A percentile compares a stretch with the other conserved stretches of the same genome.
These are phyloP conservation scores for Picea abies DNA, from an alignment of 83 land plant genomes.

Conservation along the genomic window DNA sequence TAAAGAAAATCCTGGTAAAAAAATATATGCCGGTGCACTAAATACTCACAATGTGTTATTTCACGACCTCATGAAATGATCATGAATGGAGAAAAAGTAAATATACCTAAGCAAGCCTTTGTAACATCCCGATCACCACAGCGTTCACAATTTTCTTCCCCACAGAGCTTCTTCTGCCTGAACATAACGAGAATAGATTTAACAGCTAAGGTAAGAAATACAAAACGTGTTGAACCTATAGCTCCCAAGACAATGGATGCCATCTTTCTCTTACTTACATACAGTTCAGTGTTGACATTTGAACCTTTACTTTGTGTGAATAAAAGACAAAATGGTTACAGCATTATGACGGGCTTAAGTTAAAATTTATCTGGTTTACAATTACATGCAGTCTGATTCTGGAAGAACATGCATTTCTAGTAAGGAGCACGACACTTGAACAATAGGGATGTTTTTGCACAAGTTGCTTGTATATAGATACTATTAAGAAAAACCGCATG, in stretches of 20 bases:
- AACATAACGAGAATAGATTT: background rate
- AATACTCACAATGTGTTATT: background rate
- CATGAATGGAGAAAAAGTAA: background rate
- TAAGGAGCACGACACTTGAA: background rate
- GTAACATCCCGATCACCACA: slow-evolving; percentile 4
- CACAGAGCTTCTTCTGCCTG: slow-evolving; percentile 60
- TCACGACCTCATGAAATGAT: background rate
- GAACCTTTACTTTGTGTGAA: background rate
- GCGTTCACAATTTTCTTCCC: background rate
- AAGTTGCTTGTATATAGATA: background rate
- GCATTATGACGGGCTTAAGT: too few species aligned
- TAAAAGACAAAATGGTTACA: background rate
- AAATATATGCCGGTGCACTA: background rate
- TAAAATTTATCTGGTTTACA: background rate
- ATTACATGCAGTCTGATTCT: background rate
- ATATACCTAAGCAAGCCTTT: slow-evolving; percentile 51
- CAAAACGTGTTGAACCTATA: background rate
- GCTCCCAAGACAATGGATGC: background rate
- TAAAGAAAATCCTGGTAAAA: background rate
- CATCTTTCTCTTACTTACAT: background rate
- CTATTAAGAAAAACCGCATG: background rate
- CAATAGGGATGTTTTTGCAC: background rate
- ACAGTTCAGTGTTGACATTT: slow-evolving; percentile 3
- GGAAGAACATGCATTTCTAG: background rate
- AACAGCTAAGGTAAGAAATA: background rate